A percentile compares a stretch with the other conserved stretches of the same genome.
These are phyloP conservation scores for Phytopythium ostracodes DNA, from an alignment of 352 stramenopile genomes.

Conservation along the genomic window DNA sequence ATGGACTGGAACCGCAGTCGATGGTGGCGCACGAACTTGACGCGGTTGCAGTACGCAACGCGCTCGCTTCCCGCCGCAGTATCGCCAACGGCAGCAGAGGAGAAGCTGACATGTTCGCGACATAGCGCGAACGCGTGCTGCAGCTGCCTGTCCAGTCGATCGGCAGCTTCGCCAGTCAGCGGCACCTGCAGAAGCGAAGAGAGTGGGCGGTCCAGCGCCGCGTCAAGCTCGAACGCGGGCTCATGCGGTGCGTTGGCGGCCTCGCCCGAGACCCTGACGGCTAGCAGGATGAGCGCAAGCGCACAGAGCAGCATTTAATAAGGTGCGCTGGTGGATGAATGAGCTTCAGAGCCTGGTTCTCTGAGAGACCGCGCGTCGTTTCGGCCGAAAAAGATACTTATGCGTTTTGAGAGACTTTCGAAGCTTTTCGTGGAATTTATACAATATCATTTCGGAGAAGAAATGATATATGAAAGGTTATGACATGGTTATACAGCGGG, in stretches of 20 bases:
- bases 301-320: not conserved
- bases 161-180: constrained; percentile 6
- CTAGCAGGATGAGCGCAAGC: not conserved
- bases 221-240: constrained; percentile 17
- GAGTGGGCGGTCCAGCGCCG: constrained; percentile 21
- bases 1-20: constrained; percentile 31
- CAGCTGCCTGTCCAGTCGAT: constrained; percentile 28
- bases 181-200: constrained; percentile 20
- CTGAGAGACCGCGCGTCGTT: too few relatives aligned
- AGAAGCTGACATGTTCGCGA: constrained; percentile 22
- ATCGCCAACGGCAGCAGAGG: constrained; percentile 7
- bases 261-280: not conserved
- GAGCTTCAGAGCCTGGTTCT: not conserved
- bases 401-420: too few relatives aligned
- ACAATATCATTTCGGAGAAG: too few relatives aligned
- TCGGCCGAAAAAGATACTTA: too few relatives aligned
- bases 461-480: too few relatives aligned
- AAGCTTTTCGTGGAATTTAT: too few relatives aligned
- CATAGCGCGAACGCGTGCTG: constrained; percentile 26
- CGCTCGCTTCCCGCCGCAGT: constrained; percentile 2
- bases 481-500: too few relatives aligned
- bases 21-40: constrained; percentile 49
- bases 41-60: constrained; percentile 32
- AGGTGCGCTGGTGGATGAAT: too few relatives aligned
- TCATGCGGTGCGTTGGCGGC: not conserved